These are phyloP conservation scores for Angomonas ambiguus DNA, from an alignment of 208 protist species.

Conservation along the genomic window DNA sequence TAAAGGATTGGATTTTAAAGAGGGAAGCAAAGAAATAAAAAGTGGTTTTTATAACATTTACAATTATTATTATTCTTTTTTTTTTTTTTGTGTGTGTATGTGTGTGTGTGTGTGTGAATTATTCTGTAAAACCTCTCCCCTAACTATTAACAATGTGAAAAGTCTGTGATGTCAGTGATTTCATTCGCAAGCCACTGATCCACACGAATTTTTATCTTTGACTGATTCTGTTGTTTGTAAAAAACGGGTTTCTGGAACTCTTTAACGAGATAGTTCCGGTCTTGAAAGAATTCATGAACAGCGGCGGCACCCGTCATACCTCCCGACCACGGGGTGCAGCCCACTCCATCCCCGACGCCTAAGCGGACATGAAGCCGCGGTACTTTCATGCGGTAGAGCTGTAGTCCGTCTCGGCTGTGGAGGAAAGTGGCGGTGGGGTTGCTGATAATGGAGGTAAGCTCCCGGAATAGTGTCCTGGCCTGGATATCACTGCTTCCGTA, in stretches of 20 bases:
- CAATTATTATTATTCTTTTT: too few relatives aligned
- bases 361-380: constrained; percentile 71
- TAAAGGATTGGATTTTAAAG: too few relatives aligned
- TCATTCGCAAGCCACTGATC: constrained; percentile 57
- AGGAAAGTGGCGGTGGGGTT: constrained; percentile 65
- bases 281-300: constrained; percentile 78
- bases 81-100: too few relatives aligned
- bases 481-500: constrained; percentile 79
- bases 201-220: constrained; percentile 64
- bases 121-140: background rate
- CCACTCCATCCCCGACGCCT: constrained; percentile 64
- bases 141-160: constrained; percentile 54
- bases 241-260: constrained; percentile 75
- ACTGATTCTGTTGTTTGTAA: constrained; percentile 80
- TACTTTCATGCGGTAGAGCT: constrained; percentile 48
- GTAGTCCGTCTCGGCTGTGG: constrained; percentile 49
- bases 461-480: constrained; percentile 67
- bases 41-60: too few relatives aligned
- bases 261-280: constrained; percentile 69
- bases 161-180: constrained; percentile 76
- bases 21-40: too few relatives aligned
- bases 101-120: too few relatives aligned
- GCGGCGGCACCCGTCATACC: constrained; percentile 58
- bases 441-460: constrained; percentile 60
- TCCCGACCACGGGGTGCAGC: constrained; percentile 77